These are phyloP conservation scores for Elsinoe fawcettii DNA, from an alignment of 2,329 filamentous ascomycete species.

Conservation along the genomic window DNA sequence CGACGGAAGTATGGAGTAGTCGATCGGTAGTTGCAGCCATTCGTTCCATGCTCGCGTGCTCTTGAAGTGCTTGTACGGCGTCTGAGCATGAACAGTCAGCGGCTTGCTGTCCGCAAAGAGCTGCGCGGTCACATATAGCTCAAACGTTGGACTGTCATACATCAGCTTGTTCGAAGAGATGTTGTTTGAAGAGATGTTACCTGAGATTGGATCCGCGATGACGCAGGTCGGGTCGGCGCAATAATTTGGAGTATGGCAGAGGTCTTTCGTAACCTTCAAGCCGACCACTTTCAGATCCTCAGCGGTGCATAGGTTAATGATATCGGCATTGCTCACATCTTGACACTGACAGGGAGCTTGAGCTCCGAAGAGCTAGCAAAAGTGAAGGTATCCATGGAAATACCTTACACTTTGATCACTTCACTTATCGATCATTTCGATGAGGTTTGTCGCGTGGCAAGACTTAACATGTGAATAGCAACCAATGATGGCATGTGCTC, in stretches of 20 bases:
- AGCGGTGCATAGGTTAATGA: slow-evolving; percentile 13
- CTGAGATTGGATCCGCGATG: slow-evolving; percentile 81
- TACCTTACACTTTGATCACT: background rate
- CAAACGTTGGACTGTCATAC: slow-evolving; percentile 59
- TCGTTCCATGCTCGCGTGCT: slow-evolving; percentile 75
- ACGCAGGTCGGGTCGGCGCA: slow-evolving; percentile 70
- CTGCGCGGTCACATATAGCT: slow-evolving; percentile 87
- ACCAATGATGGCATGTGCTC: background rate
- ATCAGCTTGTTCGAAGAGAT: slow-evolving; percentile 14
- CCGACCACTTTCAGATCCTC: slow-evolving; percentile 49
- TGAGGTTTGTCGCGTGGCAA: background rate
- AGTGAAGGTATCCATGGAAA: slow-evolving; percentile 82
- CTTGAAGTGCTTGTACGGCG: slow-evolving; percentile 85
- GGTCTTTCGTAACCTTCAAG: slow-evolving; percentile 72
- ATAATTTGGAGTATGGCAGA: slow-evolving; percentile 66
- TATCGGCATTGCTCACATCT: slow-evolving; percentile 46
- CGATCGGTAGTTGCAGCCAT: slow-evolving; percentile 83
- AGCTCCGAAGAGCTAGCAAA: slow-evolving; percentile 86
- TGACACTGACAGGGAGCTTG: slow-evolving; percentile 59
- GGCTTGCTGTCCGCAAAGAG: slow-evolving; percentile 96
- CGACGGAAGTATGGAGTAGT: slow-evolving; percentile 71
- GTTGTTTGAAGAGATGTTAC: slow-evolving; percentile 34
- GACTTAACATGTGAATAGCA: background rate
- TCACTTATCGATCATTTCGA: slow-evolving; percentile 10
- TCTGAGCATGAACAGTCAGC: slow-evolving; percentile 83